Evolutionary conservation across 2,329 filamentous ascomycete genomes (phyloP), one percentile per base, ranked within the genome.

Genomic region (Seiridium cupressi): DNA sequence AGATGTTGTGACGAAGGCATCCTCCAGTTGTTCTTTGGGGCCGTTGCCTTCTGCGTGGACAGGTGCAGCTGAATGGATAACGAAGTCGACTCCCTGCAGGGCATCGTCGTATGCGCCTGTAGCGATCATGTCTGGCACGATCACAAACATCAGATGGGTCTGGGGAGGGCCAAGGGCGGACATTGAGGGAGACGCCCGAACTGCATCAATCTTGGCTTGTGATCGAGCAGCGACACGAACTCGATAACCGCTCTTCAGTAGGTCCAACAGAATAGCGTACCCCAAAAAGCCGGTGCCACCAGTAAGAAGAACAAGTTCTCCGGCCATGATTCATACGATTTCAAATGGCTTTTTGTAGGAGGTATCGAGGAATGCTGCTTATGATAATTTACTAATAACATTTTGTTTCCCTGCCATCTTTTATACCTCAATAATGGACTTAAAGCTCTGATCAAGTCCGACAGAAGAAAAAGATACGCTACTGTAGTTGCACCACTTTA

Each of bases 261-360:
- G 66, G 36, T 66, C 58, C 32, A 70, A 48, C 8, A 78, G 67
- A 34, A 70, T 71, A 18, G 62, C 60, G 60, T 71, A 75, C 44
- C 76, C 76, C 8, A 77, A 60, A 55, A 73, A 70, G 49, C 76
- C 76, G 8, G 74, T 77, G 46, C 68, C 71, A 32, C 75, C 76
- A 5, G 75, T 78, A 60, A 77, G 67, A 35, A 73, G 64, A 42
- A 73, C 63, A 31, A 57, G 55, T 57, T 51, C 55, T 36, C 55
- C 55, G n/a, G 55, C n/a, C 55, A 57, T 57, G 44, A 8, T 3
- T 18, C 8, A 18, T 48, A 48, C 2, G 18, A 18, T 10, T 18
- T 7, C 46, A 48, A 7, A 48, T 7, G 8, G 46, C 18, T 32
- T 26, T 47, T 34, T 42, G 9, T n/a, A 26, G 6, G 44, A 13